Evolutionary conservation across 1,139 yeast genomes (phyloP).

Genomic region (Suhomyces anneliseae): DNA sequence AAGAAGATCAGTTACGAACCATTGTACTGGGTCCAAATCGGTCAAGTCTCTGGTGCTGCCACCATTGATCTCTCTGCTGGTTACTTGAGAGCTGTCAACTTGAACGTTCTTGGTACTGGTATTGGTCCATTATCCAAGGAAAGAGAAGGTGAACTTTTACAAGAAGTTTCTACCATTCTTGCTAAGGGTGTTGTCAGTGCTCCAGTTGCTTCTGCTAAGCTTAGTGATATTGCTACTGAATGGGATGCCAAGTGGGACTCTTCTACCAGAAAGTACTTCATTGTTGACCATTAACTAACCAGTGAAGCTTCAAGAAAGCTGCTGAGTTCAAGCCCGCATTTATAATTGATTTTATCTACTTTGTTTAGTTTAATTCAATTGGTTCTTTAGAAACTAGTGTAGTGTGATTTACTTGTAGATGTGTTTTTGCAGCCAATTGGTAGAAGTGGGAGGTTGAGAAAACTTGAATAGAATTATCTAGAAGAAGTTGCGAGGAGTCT

Average conservation of each 20-base stretch:
- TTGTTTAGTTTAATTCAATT: no score
- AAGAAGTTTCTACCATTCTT: slow-evolving; percentile 7
- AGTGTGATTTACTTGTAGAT: no score
- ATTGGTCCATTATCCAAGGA: slow-evolving; percentile 17
- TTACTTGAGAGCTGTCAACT: slow-evolving; percentile 19
- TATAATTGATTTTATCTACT: no score
- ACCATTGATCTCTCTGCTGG: slow-evolving; percentile 13
- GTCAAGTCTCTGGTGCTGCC: slow-evolving; percentile 19
- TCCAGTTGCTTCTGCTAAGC: slow-evolving; percentile 7
- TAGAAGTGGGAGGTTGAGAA: no score
- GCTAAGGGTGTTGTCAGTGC: slow-evolving; percentile 9
- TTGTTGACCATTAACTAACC: slow-evolving; percentile 1
- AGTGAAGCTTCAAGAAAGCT: background rate
- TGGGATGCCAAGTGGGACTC: slow-evolving; percentile 10
- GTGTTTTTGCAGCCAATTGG: no score
- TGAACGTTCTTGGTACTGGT: slow-evolving; percentile 23
- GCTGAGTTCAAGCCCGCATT: no score
- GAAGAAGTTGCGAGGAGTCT: no score
- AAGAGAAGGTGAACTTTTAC: slow-evolving; percentile 5
- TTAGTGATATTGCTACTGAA: slow-evolving; percentile 10
- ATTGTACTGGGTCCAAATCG: slow-evolving; percentile 22
- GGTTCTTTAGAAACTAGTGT: no score
- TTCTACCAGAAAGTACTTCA: slow-evolving; percentile 12
- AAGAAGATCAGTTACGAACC: slow-evolving; percentile 9
- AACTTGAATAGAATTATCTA: no score